Evolutionary conservation across 768 basidiomycete genomes (phyloP).

Genomic region (Ramaria rubella): DNA sequence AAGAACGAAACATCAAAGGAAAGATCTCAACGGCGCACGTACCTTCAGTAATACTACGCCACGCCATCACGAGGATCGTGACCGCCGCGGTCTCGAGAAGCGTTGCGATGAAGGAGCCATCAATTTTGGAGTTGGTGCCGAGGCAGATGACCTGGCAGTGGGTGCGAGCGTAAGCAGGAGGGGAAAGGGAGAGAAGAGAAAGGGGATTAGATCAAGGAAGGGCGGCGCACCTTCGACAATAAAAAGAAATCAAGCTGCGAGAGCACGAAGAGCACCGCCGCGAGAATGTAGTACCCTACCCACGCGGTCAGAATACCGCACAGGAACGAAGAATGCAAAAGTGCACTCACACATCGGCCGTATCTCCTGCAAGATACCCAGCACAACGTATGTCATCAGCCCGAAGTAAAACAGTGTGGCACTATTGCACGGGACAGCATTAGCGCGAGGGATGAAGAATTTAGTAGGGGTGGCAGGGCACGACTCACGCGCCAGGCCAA

Average conservation of each 20-base stretch:
- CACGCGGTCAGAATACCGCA: no score
- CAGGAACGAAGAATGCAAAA: no score
- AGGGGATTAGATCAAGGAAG: background rate
- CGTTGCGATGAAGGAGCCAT: slow-evolving; percentile 84
- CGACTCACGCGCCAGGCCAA: slow-evolving; percentile 71
- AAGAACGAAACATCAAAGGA: no score
- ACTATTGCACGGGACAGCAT: slow-evolving; percentile 26
- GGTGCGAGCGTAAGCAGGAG: background rate
- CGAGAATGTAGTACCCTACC: slow-evolving; percentile 67
- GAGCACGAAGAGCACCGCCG: slow-evolving; percentile 71
- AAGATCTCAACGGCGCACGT: background rate
- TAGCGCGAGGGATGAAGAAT: background rate
- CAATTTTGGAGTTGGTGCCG: slow-evolving; percentile 63
- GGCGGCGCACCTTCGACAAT: slow-evolving; percentile 57
- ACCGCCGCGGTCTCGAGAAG: slow-evolving; percentile 74
- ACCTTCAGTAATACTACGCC: slow-evolving; percentile 90
- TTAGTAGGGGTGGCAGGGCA: slow-evolving; percentile 3
- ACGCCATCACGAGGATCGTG: slow-evolving; percentile 63
- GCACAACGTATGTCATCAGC: slow-evolving; percentile 77
- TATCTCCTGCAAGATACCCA: slow-evolving; percentile 67
- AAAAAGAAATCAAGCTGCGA: slow-evolving; percentile 81
- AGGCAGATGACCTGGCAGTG: slow-evolving; percentile 21
- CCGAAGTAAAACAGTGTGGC: slow-evolving; percentile 62
- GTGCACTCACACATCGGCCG: slow-evolving; percentile 54
- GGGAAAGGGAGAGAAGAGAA: background rate